A percentile compares a stretch with the other conserved stretches of the same genome.
phyloP scores from a whole-genome alignment of 2,329 filamentous ascomycete species.

The Paraconiothyrium brasiliense region DNA sequence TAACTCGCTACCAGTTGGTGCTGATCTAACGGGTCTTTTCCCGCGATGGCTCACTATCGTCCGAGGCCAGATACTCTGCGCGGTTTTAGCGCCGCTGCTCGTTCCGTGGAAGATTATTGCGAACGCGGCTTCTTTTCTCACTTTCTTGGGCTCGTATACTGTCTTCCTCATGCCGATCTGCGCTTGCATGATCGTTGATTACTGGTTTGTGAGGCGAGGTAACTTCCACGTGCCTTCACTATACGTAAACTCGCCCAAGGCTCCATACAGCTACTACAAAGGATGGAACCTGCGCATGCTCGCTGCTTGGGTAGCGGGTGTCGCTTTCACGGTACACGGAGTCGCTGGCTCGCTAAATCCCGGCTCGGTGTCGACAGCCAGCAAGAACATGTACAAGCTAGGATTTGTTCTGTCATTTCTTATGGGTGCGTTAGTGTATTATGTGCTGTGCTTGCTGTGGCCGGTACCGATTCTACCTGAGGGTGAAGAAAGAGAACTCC shows the following conservation, averaged over 20 bases:
- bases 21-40: constrained; percentile 2
- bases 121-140: constrained; percentile 6
- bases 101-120: constrained; percentile 12
- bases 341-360: constrained; percentile 29
- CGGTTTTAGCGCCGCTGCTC: constrained; percentile 1
- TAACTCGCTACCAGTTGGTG: constrained; percentile 6
- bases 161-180: constrained; percentile 28
- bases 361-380: constrained; percentile 22
- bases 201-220: constrained; percentile 29
- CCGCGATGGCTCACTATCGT: constrained; percentile 9
- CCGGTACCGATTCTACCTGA: constrained; percentile 15
- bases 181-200: constrained; percentile 33
- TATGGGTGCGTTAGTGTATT: constrained; percentile 31
- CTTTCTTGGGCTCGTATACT: constrained; percentile 8
- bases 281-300: constrained; percentile 35
- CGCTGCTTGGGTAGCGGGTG: constrained; percentile 27
- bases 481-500: constrained; percentile 19
- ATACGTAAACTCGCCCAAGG: constrained; percentile 21
- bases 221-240: constrained; percentile 33
- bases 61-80: constrained; percentile 3
- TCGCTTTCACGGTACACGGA: constrained; percentile 31
- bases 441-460: not conserved
- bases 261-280: constrained; percentile 30
- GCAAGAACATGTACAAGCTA: constrained; percentile 34
- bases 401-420: constrained; percentile 25